Evolutionary conservation across 331 rosid genomes (phyloP).

Genomic region (Spiraea crenata): DNA sequence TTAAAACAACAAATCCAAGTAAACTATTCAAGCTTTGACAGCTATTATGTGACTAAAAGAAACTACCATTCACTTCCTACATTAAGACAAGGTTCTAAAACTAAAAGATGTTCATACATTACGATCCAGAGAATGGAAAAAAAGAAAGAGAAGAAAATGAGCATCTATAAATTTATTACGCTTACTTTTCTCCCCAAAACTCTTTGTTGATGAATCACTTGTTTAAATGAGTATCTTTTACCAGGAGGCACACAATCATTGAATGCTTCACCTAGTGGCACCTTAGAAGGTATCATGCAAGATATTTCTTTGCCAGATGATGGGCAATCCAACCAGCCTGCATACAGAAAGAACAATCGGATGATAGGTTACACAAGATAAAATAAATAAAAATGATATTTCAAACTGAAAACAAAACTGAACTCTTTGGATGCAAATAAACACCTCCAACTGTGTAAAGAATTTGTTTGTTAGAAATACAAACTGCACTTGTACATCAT

Average conservation of each 20-base stretch:
- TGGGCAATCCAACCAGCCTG: constrained; percentile 99
- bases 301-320: constrained; percentile 69
- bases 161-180: constrained; percentile 3
- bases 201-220: constrained; percentile 90
- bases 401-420: background rate
- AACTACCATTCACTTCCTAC: background rate
- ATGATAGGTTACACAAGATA: background rate
- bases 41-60: background rate
- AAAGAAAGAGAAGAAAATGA: constrained; percentile 11
- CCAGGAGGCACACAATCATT: constrained; percentile 80
- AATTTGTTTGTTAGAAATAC: background rate
- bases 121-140: background rate
- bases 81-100: background rate
- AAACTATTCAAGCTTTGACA: background rate
- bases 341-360: constrained; percentile 26
- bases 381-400: background rate
- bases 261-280: constrained; percentile 78
- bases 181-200: constrained; percentile 86
- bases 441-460: background rate
- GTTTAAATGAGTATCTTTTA: constrained; percentile 93
- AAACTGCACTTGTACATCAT: background rate
- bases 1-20: background rate
- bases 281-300: constrained; percentile 90
- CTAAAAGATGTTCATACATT: background rate
- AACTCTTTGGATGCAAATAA: background rate